Conservation (phyloP, 306 rosid genomes). For the Mucuna pruriens region DNA sequence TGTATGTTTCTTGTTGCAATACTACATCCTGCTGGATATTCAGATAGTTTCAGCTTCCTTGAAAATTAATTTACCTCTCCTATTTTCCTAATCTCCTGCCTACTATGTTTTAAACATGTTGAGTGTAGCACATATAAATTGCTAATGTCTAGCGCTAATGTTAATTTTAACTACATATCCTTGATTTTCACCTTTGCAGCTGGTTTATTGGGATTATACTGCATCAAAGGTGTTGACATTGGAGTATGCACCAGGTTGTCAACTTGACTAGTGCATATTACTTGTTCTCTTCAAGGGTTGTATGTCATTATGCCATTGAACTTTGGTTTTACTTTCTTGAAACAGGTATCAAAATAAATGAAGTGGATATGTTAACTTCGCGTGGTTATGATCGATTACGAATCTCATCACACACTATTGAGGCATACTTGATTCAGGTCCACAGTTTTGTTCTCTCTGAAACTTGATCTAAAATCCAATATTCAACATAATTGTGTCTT, state of each 20-base stretch:
- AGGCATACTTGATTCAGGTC: constrained; percentile 96
- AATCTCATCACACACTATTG: constrained; percentile 82
- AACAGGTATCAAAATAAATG: constrained; percentile 84
- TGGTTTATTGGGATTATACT: constrained; percentile 92
- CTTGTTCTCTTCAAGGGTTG: constrained; percentile 14
- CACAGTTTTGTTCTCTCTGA: constrained; percentile 13
- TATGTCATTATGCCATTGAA: constrained; percentile 22
- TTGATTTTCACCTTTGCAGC: constrained; percentile 53
- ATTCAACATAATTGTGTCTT: constrained; percentile 24
- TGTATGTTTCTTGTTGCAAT: constrained; percentile 68
- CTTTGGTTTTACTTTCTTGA: constrained; percentile 28
- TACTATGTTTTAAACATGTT: constrained; percentile 9
- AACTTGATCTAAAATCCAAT: constrained; percentile 17
- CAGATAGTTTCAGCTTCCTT: constrained; percentile 26
- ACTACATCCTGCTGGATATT: constrained; percentile 31
- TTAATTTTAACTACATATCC: constrained; percentile 1
- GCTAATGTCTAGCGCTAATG: neutral
- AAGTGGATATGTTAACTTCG: constrained; percentile 57
- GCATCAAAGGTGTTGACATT: constrained; percentile 82
- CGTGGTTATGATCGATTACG: constrained; percentile 67
- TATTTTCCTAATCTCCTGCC: neutral
- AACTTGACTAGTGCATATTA: constrained; percentile 40
- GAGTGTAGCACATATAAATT: constrained; percentile 23
- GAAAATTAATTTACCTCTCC: constrained; percentile 2
- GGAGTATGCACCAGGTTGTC: constrained; percentile 96